Evolutionary conservation across 148 eudicot species (phyloP).

Genomic region (Chenopodium album): DNA sequence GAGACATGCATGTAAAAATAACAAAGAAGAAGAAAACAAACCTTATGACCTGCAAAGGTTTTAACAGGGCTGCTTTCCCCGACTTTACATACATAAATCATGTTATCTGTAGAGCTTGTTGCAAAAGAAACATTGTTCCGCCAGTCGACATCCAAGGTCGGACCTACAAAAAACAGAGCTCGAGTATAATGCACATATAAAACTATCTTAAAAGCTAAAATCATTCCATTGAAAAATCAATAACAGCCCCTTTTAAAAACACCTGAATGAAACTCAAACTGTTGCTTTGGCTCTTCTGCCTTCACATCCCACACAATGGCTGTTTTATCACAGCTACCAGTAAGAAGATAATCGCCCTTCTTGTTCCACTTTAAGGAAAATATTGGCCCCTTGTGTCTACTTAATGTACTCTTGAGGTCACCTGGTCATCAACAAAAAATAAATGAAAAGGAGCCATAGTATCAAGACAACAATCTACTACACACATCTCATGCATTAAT

Average conservation of each 20-base stretch:
- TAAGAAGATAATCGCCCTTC: slow-evolving; percentile 71
- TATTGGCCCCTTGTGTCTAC: slow-evolving; percentile 56
- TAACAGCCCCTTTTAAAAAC: not conserved
- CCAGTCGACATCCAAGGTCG: slow-evolving; percentile 81
- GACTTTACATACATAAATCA: slow-evolving; percentile 70
- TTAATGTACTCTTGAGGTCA: slow-evolving; percentile 48
- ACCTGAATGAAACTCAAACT: slow-evolving; percentile 72
- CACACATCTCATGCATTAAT: not conserved
- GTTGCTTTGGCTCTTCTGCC: slow-evolving; percentile 49
- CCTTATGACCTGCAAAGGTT: slow-evolving; percentile 75
- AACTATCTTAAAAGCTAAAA: not conserved
- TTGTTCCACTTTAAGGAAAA: slow-evolving; percentile 74
- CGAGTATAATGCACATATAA: not conserved
- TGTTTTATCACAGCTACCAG: slow-evolving; percentile 68
- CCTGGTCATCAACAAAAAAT: slow-evolving; percentile 29
- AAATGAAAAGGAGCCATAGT: slow-evolving; percentile 8
- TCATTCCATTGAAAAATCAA: not conserved
- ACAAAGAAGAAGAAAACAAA: slow-evolving; percentile 26
- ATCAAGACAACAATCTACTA: not conserved
- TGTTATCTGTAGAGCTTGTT: slow-evolving; percentile 69
- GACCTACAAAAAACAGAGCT: slow-evolving; percentile 43
- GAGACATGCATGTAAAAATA: not conserved
- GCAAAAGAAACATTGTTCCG: slow-evolving; percentile 71
- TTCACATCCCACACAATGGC: slow-evolving; percentile 81
- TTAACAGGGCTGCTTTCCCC: slow-evolving; percentile 56